Evolutionary conservation across 2,329 filamentous ascomycete genomes (phyloP).

Genomic region (Fusarium coffeatum): DNA sequence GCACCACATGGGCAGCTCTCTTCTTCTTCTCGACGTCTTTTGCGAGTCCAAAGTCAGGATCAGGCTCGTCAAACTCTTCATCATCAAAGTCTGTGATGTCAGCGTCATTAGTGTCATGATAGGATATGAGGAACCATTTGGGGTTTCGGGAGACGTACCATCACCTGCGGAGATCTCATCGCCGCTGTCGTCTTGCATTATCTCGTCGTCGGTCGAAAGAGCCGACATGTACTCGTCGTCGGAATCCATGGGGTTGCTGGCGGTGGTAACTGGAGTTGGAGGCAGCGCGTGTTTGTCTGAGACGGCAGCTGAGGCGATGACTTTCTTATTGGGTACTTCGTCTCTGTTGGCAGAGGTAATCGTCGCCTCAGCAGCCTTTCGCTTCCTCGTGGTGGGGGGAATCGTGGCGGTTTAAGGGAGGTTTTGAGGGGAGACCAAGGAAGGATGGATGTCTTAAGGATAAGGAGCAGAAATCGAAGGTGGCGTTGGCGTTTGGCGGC

Average conservation of each 20-base stretch:
- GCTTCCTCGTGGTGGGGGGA: conserved; percentile 69
- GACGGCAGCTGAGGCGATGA: conserved; percentile 65
- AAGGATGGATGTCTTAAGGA: conserved; percentile 27
- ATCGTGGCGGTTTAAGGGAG: conserved; percentile 60
- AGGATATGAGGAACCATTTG: conserved; percentile 12
- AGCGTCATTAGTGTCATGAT: conserved; percentile 24
- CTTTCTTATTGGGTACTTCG: conserved; percentile 63
- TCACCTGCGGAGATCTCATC: conserved; percentile 71
- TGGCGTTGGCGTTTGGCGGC: conserved; percentile 40
- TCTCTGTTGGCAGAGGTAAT: conserved; percentile 60
- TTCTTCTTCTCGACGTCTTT: conserved; percentile 77
- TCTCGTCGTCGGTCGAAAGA: conserved; percentile 78
- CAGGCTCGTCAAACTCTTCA: conserved; percentile 68
- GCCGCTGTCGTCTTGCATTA: conserved; percentile 81
- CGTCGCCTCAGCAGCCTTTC: conserved; percentile 75
- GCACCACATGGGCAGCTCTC: conserved; percentile 82
- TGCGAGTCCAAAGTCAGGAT: conserved; percentile 64
- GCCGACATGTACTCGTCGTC: conserved; percentile 94
- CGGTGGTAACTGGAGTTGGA: conserved; percentile 67
- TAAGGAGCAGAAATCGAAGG: conserved; percentile 31
- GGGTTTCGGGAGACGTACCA: conserved; percentile 52
- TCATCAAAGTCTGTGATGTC: conserved; percentile 63
- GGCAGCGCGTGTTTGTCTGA: conserved; percentile 59
- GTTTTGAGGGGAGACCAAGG: conserved; percentile 18
- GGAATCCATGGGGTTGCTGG: conserved; percentile 82